phyloP scores from a whole-genome alignment of 257 asterid species.

The Misopates orontium region DNA sequence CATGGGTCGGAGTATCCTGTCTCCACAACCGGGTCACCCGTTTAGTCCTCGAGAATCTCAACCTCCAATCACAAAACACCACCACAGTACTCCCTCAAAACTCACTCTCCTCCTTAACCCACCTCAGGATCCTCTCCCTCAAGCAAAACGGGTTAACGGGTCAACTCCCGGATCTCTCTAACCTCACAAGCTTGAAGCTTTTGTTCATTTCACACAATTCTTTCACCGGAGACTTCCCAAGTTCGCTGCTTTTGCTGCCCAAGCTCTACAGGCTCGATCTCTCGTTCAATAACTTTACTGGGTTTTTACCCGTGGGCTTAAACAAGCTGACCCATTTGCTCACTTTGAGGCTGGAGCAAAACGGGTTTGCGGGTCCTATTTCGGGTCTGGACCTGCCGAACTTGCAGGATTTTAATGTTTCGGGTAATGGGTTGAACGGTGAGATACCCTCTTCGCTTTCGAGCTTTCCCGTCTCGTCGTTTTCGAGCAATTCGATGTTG shows the following conservation, averaged over 20 bases:
- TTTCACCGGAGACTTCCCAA: slow-evolving; percentile 65
- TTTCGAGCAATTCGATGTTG: slow-evolving; percentile 39
- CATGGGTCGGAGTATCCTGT: slow-evolving; percentile 80
- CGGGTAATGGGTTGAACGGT: slow-evolving; percentile 54
- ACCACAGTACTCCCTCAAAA: slow-evolving; percentile 25
- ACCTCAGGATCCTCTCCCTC: slow-evolving; percentile 74
- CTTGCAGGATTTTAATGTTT: slow-evolving; percentile 76
- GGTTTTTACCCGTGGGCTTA: slow-evolving; percentile 44
- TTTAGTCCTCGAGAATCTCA: slow-evolving; percentile 58
- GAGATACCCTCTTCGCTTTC: slow-evolving; percentile 60
- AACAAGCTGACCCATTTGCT: slow-evolving; percentile 52
- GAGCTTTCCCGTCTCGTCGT: slow-evolving; percentile 54
- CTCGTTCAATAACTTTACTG: slow-evolving; percentile 65
- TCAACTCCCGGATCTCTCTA: slow-evolving; percentile 65
- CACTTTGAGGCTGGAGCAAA: slow-evolving; percentile 66
- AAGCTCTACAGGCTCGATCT: slow-evolving; percentile 77
- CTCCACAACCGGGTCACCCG: slow-evolving; percentile 60
- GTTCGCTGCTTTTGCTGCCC: slow-evolving; percentile 36
- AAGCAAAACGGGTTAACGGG: slow-evolving; percentile 65
- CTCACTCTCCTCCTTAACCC: slow-evolving; percentile 47
- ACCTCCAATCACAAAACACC: slow-evolving; percentile 43
- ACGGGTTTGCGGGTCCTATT: slow-evolving; percentile 57
- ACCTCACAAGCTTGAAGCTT: slow-evolving; percentile 52
- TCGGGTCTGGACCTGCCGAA: slow-evolving; percentile 41
- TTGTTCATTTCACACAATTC: slow-evolving; percentile 63